Percentiles rank a stretch among this genome's conserved stretches.
Evolutionary conservation across 305 asterid genomes (phyloP).

Genomic region (Solanum hybrid): DNA sequence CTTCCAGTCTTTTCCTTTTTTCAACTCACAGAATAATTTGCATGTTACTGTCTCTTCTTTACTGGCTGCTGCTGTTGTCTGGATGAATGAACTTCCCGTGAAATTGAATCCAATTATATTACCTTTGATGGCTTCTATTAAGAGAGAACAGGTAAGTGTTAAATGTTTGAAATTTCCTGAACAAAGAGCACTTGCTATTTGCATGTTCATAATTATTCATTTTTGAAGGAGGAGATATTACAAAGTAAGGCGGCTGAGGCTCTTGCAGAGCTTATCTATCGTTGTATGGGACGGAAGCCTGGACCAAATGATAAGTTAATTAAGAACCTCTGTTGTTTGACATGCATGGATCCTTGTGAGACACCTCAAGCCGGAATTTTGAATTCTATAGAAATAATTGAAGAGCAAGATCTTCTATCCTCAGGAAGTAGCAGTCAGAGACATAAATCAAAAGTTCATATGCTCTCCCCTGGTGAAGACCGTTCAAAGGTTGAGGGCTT

Average conservation of each 20-base stretch:
- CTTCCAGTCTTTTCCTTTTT: not conserved
- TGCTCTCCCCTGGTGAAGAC: slow-evolving; percentile 83
- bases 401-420: slow-evolving; percentile 79
- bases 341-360: slow-evolving; percentile 93
- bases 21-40: slow-evolving; percentile 63
- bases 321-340: slow-evolving; percentile 68
- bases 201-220: slow-evolving; percentile 23
- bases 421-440: slow-evolving; percentile 50
- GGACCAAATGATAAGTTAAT: slow-evolving; percentile 94
- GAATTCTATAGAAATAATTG: slow-evolving; percentile 77
- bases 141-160: slow-evolving; percentile 77
- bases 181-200: slow-evolving; percentile 8
- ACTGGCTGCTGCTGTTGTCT: slow-evolving; percentile 89
- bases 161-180: slow-evolving; percentile 2
- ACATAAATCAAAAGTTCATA: slow-evolving; percentile 59
- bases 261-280: slow-evolving; percentile 79
- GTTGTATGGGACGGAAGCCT: slow-evolving; percentile 84
- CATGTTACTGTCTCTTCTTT: slow-evolving; percentile 87
- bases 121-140: slow-evolving; percentile 92
- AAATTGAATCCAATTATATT: slow-evolving; percentile 83
- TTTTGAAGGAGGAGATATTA: slow-evolving; percentile 80
- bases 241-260: slow-evolving; percentile 95
- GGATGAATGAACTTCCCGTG: slow-evolving; percentile 94
- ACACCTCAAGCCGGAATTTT: slow-evolving; percentile 90
- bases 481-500: slow-evolving; percentile 83